phyloP scores from a whole-genome alignment of 2,329 filamentous ascomycete species.

The Aspergillus spinulosporus region DNA sequence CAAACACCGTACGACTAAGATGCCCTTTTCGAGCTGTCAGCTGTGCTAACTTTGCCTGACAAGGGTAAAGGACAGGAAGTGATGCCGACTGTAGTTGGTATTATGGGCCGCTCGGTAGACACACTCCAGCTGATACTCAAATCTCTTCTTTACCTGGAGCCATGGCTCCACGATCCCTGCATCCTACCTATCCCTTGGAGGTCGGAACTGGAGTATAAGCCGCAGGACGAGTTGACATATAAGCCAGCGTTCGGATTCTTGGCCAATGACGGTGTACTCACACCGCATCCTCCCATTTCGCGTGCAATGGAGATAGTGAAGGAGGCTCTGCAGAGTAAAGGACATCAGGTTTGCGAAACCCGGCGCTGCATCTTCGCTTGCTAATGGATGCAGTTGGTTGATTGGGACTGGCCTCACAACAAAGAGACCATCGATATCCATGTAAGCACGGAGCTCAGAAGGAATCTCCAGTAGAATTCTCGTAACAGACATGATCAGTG shows the following conservation, averaged over 20 bases:
- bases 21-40: not conserved
- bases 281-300: conserved; percentile 11
- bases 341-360: conserved; percentile 5
- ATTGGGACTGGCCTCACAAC: conserved; percentile 9
- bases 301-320: conserved; percentile 14
- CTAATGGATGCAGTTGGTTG: conserved; percentile 10
- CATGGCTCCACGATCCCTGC: conserved; percentile 41
- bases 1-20: conserved; percentile 12
- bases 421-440: conserved; percentile 9
- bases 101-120: conserved; percentile 32
- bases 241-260: conserved; percentile 14
- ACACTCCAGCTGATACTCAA: conserved; percentile 32
- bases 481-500: conserved; percentile 3
- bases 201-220: conserved; percentile 10
- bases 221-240: not conserved
- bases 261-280: conserved; percentile 12
- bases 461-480: not conserved
- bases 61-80: conserved; percentile 12
- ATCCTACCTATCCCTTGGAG: conserved; percentile 41
- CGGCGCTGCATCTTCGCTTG: not conserved
- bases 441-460: conserved; percentile 3
- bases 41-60: not conserved
- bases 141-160: conserved; percentile 34
- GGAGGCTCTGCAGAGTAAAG: conserved; percentile 7
- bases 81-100: conserved; percentile 30